These are phyloP conservation scores for Spiraea crenata DNA, from an alignment of 331 rosid species.

Conservation along the genomic window DNA sequence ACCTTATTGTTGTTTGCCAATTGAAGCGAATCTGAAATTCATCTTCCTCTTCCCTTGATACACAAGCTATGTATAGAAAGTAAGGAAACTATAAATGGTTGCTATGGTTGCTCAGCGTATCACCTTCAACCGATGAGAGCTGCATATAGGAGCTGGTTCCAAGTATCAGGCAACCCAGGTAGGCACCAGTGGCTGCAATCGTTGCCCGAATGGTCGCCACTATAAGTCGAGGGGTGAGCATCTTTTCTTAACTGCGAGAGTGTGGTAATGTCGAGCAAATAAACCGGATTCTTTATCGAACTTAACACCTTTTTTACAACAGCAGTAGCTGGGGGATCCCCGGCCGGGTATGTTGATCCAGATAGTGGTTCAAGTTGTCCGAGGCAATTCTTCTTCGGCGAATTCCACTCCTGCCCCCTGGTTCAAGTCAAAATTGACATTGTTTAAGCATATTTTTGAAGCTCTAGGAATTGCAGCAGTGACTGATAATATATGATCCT, in stretches of 20 bases:
- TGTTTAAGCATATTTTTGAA: not conserved
- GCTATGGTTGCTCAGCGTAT: not conserved
- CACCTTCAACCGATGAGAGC: conserved; percentile 39
- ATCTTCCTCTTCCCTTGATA: not conserved
- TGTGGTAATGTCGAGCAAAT: conserved; percentile 54
- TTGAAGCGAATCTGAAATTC: conserved; percentile 20
- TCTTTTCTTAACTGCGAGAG: conserved; percentile 58
- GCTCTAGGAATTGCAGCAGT: not conserved
- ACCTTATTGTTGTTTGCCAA: conserved; percentile 19
- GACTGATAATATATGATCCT: too few species aligned
- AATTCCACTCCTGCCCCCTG: conserved; percentile 89
- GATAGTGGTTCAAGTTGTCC: conserved; percentile 64
- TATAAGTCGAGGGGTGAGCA: conserved; percentile 50
- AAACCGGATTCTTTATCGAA: conserved; percentile 41
- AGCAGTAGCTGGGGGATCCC: conserved; percentile 61
- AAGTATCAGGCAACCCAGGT: conserved; percentile 63
- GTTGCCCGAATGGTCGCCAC: conserved; percentile 36
- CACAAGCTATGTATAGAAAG: conserved; percentile 14
- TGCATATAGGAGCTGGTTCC: conserved; percentile 61
- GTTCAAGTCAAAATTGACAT: not conserved
- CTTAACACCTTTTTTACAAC: conserved; percentile 56
- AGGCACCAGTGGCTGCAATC: conserved; percentile 73
- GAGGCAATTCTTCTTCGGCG: conserved; percentile 62
- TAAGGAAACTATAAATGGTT: not conserved
- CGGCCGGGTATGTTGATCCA: conserved; percentile 70